A percentile compares a stretch with the other conserved stretches of the same genome.
phyloP scores from a whole-genome alignment of 495 filamentous ascomycete species.

The Hypoxylon crocopeplum region DNA sequence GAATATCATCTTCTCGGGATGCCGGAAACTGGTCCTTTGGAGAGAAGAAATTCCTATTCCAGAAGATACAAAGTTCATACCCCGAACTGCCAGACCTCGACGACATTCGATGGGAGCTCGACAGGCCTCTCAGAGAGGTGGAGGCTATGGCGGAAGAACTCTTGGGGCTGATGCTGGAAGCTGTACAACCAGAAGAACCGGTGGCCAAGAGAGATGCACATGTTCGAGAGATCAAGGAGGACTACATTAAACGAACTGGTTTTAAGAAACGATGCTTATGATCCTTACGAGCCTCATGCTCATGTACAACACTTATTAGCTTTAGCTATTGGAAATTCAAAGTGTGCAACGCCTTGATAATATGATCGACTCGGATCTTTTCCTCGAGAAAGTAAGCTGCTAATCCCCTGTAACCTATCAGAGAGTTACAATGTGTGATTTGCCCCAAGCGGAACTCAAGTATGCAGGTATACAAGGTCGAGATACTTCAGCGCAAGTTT shows the following conservation, averaged over 20 bases:
- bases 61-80: conserved; percentile 36
- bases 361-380: conserved; percentile 6
- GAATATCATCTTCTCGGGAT: not conserved
- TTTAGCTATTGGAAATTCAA: conserved; percentile 2
- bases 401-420: no score
- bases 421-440: conserved; percentile 1
- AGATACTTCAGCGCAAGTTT: not conserved
- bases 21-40: conserved; percentile 28
- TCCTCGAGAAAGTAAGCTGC: not conserved
- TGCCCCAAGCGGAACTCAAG: not conserved
- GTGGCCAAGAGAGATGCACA: conserved; percentile 25
- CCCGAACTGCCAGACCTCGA: conserved; percentile 29
- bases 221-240: conserved; percentile 31
- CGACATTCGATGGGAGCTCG: conserved; percentile 25
- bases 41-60: conserved; percentile 34
- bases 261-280: not conserved
- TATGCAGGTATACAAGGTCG: not conserved
- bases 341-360: not conserved
- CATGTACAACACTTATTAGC: not conserved
- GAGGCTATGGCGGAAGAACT: conserved; percentile 35
- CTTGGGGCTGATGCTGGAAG: conserved; percentile 31
- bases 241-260: conserved; percentile 14
- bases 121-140: conserved; percentile 32
- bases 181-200: conserved; percentile 22
- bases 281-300: conserved; percentile 1